Percentiles rank a stretch among this genome's conserved stretches.
phyloP scores from a whole-genome alignment of 495 filamentous ascomycete species.

The Neurospora sp. region DNA sequence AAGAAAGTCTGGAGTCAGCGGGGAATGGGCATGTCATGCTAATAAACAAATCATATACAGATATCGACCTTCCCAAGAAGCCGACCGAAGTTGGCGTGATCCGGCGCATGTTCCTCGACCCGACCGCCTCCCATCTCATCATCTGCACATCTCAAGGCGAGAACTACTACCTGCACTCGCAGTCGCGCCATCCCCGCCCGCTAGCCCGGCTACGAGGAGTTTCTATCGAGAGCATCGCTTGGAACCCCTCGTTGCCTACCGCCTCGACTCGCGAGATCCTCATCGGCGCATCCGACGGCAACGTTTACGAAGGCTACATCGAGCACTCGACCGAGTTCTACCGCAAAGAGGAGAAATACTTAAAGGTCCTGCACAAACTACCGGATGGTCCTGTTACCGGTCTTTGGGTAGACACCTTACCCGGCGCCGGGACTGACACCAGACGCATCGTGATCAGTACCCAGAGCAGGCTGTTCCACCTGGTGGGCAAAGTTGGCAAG shows the following conservation, averaged over 20 bases:
- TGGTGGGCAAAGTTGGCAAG: constrained; percentile 63
- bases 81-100: constrained; percentile 83
- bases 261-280: constrained; percentile 94
- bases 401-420: constrained; percentile 65
- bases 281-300: constrained; percentile 82
- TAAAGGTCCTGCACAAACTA: constrained; percentile 68
- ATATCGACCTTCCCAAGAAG: constrained; percentile 95
- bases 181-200: constrained; percentile 76
- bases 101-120: constrained; percentile 91
- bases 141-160: constrained; percentile 86
- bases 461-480: constrained; percentile 62
- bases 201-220: constrained; percentile 79
- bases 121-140: constrained; percentile 87
- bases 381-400: constrained; percentile 72
- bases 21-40: background rate
- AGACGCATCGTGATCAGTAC: constrained; percentile 72
- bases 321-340: constrained; percentile 92
- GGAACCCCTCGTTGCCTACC: constrained; percentile 95
- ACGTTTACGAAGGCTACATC: constrained; percentile 91
- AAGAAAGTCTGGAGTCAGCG: constrained; percentile 4
- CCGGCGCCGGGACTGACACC: constrained; percentile 49
- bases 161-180: constrained; percentile 95
- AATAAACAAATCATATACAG: constrained; percentile 32
- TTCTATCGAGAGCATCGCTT: constrained; percentile 77
- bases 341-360: constrained; percentile 84